phyloP scores from a whole-genome alignment of 192 early-diverging fungal species.

The Mortierella claussenii region DNA sequence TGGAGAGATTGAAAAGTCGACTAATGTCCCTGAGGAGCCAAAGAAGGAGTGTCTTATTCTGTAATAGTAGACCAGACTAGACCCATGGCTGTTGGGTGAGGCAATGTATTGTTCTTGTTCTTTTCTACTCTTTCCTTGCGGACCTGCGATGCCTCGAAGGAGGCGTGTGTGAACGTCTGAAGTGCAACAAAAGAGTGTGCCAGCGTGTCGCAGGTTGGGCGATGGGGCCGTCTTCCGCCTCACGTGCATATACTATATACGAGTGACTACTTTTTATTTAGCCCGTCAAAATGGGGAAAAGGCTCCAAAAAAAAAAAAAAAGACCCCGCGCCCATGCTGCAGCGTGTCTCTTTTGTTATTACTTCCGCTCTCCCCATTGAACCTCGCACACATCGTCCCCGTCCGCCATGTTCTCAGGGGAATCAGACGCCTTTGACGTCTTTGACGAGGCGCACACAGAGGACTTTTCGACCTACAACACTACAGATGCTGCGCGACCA shows the following conservation, averaged over 20 bases:
- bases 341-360: neutral
- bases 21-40: slow-evolving; percentile 66
- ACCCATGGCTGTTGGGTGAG: no score
- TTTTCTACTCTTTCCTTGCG: no score
- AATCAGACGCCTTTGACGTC: slow-evolving; percentile 39
- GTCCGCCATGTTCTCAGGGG: slow-evolving; percentile 34
- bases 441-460: slow-evolving; percentile 35
- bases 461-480: slow-evolving; percentile 33
- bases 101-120: no score
- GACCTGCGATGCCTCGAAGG: no score
- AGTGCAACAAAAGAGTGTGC: no score
- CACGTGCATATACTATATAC: no score
- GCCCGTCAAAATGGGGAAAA: no score
- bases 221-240: no score
- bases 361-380: neutral
- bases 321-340: neutral
- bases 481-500: slow-evolving; percentile 3
- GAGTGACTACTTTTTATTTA: no score
- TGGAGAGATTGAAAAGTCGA: slow-evolving; percentile 82
- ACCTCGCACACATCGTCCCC: neutral
- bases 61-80: no score
- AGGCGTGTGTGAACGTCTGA: no score
- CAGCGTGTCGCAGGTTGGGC: no score
- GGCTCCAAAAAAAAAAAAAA: slow-evolving; percentile 7
- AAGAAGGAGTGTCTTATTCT: slow-evolving; percentile 64